A percentile compares a stretch with the other conserved stretches of the same genome.
phyloP scores from a whole-genome alignment of 345 rosid genomes.

The Bruguiera parviflora region DNA sequence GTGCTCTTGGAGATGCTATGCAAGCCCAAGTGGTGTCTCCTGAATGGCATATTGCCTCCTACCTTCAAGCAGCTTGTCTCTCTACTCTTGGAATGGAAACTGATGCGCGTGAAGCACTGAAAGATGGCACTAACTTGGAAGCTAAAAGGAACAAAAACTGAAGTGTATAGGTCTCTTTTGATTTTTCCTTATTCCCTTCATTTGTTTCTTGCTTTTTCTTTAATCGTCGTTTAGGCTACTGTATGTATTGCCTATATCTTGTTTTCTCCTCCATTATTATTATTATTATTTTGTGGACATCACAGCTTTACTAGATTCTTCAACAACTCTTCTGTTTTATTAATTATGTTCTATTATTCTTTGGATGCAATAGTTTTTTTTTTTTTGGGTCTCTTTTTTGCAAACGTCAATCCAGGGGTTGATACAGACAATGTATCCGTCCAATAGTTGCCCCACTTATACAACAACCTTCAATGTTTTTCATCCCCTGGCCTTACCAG shows the following conservation, averaged over 20 bases:
- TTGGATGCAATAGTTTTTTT: neutral
- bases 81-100: constrained; percentile 83
- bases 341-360: neutral
- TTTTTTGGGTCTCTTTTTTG: too few species aligned
- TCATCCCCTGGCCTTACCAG: too few species aligned
- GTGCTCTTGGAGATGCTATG: constrained; percentile 88
- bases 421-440: too few species aligned
- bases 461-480: too few species aligned
- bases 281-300: neutral
- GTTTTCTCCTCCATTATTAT: neutral
- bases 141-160: constrained; percentile 55
- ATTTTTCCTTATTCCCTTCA: constrained; percentile 21
- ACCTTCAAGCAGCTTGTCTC: constrained; percentile 83
- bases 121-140: constrained; percentile 78
- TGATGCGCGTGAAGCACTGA: constrained; percentile 74
- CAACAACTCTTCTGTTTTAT: constrained; percentile 5
- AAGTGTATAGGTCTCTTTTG: constrained; percentile 40
- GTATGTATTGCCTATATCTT: neutral
- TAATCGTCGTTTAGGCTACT: neutral
- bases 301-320: neutral
- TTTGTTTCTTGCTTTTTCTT: neutral
- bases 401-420: neutral
- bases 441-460: too few species aligned
- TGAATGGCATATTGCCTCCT: constrained; percentile 72
- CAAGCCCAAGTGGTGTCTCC: constrained; percentile 83